Conservation (phyloP, 306 rosid genomes). For the Prunus padus region DNA sequence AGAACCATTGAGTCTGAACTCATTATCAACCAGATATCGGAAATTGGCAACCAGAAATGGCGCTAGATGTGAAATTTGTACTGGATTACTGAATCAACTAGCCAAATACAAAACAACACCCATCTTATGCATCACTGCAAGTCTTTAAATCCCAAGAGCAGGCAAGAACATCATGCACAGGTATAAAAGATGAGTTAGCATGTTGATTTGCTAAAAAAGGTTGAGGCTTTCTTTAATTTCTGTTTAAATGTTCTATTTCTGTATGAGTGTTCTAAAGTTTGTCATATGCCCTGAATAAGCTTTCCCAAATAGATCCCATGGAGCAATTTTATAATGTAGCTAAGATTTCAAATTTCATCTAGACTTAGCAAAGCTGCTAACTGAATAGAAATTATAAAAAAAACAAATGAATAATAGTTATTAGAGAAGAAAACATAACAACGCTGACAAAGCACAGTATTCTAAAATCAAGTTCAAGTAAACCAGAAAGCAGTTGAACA, state of each 20-base stretch:
- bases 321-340: neutral
- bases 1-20: neutral
- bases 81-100: neutral
- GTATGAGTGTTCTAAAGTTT: neutral
- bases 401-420: neutral
- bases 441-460: neutral
- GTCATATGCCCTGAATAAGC: neutral
- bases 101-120: neutral
- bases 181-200: neutral
- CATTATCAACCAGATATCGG: neutral
- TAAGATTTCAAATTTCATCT: neutral
- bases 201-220: neutral
- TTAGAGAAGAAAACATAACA: neutral
- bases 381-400: neutral
- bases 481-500: no score
- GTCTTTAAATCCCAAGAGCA: neutral
- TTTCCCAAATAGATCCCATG: neutral
- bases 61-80: slow-evolving; percentile 2
- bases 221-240: neutral
- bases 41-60: neutral
- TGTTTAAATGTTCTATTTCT: no score
- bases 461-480: neutral
- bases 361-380: neutral
- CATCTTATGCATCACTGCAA: neutral
- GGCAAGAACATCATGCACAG: neutral